Conservation (phyloP, 805 yeast species). For the Candida jianshihensis region DNA sequence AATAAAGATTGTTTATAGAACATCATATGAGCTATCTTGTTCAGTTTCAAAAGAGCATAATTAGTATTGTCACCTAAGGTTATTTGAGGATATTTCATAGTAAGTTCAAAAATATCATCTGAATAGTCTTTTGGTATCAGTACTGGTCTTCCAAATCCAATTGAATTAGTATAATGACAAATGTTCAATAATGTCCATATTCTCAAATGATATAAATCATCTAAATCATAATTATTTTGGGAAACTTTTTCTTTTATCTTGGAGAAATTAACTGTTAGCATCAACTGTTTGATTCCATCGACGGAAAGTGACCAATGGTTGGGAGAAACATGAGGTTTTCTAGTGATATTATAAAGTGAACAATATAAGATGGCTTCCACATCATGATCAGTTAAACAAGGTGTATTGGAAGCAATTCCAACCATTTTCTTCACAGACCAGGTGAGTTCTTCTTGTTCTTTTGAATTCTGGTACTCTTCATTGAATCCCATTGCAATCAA, state of each 20-base stretch:
- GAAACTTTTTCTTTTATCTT: slow-evolving; percentile 31
- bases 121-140: slow-evolving; percentile 32
- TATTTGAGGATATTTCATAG: slow-evolving; percentile 41
- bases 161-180: slow-evolving; percentile 43
- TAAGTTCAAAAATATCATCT: slow-evolving; percentile 33
- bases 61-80: slow-evolving; percentile 50
- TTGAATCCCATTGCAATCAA: slow-evolving; percentile 50
- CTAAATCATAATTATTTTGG: slow-evolving; percentile 22
- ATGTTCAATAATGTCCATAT: slow-evolving; percentile 47
- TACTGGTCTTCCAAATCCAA: slow-evolving; percentile 43
- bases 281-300: slow-evolving; percentile 42
- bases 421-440: slow-evolving; percentile 42
- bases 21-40: slow-evolving; percentile 19
- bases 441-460: slow-evolving; percentile 41
- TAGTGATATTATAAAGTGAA: slow-evolving; percentile 45
- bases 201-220: slow-evolving; percentile 46
- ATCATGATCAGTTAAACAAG: slow-evolving; percentile 51
- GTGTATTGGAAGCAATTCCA: slow-evolving; percentile 42
- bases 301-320: slow-evolving; percentile 49
- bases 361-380: slow-evolving; percentile 53
- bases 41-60: slow-evolving; percentile 41
- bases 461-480: slow-evolving; percentile 40
- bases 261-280: slow-evolving; percentile 39
- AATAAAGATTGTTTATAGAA: slow-evolving; percentile 19
- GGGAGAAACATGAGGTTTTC: slow-evolving; percentile 38